A percentile compares a stretch with the other conserved stretches of the same genome.
These are phyloP conservation scores for Beauveria asiatica DNA, from an alignment of 2,329 filamentous ascomycete species.

Conservation along the genomic window DNA sequence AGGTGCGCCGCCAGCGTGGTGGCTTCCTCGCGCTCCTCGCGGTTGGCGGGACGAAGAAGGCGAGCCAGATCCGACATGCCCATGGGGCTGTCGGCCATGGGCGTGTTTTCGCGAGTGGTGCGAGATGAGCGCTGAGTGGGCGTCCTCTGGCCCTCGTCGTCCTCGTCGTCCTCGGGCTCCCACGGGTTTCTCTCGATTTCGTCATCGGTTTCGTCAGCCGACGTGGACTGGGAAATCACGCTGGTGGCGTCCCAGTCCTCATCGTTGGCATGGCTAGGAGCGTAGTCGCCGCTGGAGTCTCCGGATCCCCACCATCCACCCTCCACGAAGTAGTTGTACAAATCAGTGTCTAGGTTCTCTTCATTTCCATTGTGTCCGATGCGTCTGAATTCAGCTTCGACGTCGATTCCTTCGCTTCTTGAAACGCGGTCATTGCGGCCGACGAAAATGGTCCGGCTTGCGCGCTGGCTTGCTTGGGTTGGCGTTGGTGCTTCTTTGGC, in stretches of 20 bases:
- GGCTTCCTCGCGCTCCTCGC: slow-evolving; percentile 74
- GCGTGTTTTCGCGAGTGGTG: slow-evolving; percentile 42
- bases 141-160: slow-evolving; percentile 54
- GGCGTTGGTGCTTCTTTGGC: slow-evolving; percentile 7
- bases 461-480: slow-evolving; percentile 10
- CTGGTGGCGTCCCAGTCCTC: slow-evolving; percentile 70
- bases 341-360: slow-evolving; percentile 57
- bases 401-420: slow-evolving; percentile 59
- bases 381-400: slow-evolving; percentile 70
- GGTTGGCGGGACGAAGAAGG: slow-evolving; percentile 70
- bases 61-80: slow-evolving; percentile 63
- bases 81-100: slow-evolving; percentile 53
- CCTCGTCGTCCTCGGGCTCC: slow-evolving; percentile 31
- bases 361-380: slow-evolving; percentile 44
- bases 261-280: slow-evolving; percentile 39
- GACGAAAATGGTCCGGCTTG: not conserved
- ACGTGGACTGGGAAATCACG: slow-evolving; percentile 52
- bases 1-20: slow-evolving; percentile 74
- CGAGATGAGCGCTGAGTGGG: slow-evolving; percentile 59
- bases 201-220: slow-evolving; percentile 15
- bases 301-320: slow-evolving; percentile 79
- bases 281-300: slow-evolving; percentile 74
- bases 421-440: slow-evolving; percentile 47
- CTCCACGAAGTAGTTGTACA: slow-evolving; percentile 78
- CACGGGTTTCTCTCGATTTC: slow-evolving; percentile 24